phyloP scores from a whole-genome alignment of 2,329 filamentous ascomycete genomes.

The Fusarium ambrosium region DNA sequence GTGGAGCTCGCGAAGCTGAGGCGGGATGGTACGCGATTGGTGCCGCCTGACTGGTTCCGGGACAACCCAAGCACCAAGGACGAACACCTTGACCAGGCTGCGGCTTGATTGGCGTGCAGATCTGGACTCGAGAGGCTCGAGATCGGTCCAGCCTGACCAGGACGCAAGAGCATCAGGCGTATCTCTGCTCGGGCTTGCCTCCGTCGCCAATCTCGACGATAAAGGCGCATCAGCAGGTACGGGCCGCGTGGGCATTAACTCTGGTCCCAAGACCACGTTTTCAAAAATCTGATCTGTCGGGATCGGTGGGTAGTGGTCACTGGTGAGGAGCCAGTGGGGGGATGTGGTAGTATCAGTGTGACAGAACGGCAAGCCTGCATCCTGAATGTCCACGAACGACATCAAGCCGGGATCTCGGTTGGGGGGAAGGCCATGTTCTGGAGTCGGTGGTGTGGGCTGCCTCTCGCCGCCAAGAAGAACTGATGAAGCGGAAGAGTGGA shows the following conservation, averaged over 20 bases:
- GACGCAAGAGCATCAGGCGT: not conserved
- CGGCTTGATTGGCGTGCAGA: conserved; percentile 42
- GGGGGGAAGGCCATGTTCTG: conserved; percentile 8
- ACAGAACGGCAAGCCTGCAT: conserved; percentile 30
- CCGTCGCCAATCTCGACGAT: conserved; percentile 22
- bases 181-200: not conserved
- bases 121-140: conserved; percentile 37
- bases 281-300: conserved; percentile 33
- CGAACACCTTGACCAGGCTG: conserved; percentile 36
- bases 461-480: conserved; percentile 21
- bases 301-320: conserved; percentile 29
- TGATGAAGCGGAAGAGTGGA: conserved; percentile 13
- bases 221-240: conserved; percentile 36
- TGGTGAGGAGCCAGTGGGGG: conserved; percentile 23
- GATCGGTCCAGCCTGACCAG: conserved; percentile 27
- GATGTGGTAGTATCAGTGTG: conserved; percentile 39
- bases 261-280: conserved; percentile 42
- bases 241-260: conserved; percentile 25
- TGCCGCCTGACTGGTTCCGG: conserved; percentile 48
- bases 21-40: conserved; percentile 49
- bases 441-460: conserved; percentile 12
- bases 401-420: conserved; percentile 29
- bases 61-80: conserved; percentile 31
- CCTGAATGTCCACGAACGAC: conserved; percentile 22
- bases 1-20: conserved; percentile 43